Evolutionary conservation across 352 stramenopile genomes (phyloP).

Genomic region (Albugo candida): DNA sequence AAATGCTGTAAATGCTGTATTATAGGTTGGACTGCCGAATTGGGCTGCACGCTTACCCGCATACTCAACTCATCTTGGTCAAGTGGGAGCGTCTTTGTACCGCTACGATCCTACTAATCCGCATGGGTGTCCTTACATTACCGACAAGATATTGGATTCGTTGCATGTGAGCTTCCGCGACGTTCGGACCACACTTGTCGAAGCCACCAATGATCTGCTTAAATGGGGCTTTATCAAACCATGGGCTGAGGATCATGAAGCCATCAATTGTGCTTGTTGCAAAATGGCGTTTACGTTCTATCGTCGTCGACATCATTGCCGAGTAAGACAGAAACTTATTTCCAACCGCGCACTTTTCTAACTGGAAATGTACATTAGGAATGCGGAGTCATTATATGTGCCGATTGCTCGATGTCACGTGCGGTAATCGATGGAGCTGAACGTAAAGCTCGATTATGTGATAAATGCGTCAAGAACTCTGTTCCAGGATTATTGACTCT

Average conservation of each 20-base stretch:
- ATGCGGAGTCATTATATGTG: constrained; percentile 75
- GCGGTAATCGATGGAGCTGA: constrained; percentile 64
- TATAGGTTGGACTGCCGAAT: constrained; percentile 42
- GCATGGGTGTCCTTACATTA: constrained; percentile 53
- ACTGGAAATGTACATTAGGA: constrained; percentile 16
- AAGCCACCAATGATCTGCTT: constrained; percentile 63
- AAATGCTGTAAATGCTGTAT: neutral
- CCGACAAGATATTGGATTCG: constrained; percentile 60
- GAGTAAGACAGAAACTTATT: constrained; percentile 16
- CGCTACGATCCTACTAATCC: constrained; percentile 26
- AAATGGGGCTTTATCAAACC: constrained; percentile 77
- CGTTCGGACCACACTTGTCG: constrained; percentile 38
- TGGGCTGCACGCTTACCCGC: constrained; percentile 72
- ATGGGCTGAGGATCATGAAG: constrained; percentile 75
- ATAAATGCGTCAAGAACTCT: constrained; percentile 66
- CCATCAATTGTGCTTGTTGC: constrained; percentile 49
- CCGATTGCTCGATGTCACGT: constrained; percentile 69
- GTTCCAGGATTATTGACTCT: constrained; percentile 47
- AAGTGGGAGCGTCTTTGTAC: constrained; percentile 65
- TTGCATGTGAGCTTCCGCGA: constrained; percentile 61
- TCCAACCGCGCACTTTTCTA: neutral
- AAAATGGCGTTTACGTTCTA: constrained; percentile 66
- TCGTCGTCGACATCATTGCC: constrained; percentile 63
- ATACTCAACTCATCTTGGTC: constrained; percentile 67
- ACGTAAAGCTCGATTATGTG: constrained; percentile 59